A percentile compares a stretch with the other conserved stretches of the same genome.
These are phyloP conservation scores for Hypericum perforatum DNA, from an alignment of 345 rosid genomes.

Conservation along the genomic window DNA sequence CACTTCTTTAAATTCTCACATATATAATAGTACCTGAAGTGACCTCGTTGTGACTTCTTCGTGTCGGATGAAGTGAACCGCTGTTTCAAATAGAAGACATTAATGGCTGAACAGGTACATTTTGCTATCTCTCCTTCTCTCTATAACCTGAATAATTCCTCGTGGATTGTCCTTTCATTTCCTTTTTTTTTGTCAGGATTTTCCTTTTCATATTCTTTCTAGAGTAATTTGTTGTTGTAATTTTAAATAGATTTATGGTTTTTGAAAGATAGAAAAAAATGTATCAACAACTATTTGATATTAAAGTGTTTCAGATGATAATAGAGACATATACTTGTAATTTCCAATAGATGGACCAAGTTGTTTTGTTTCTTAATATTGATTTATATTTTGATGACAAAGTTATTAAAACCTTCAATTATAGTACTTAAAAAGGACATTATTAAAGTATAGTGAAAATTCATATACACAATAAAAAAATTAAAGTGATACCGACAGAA, in stretches of 20 bases:
- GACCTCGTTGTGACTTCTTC: slow-evolving; percentile 10
- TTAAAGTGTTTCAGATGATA: too few relatives aligned
- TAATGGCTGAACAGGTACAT: slow-evolving; percentile 28
- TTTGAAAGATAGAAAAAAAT: too few relatives aligned
- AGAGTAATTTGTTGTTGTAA: slow-evolving; percentile 12
- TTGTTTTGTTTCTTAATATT: too few relatives aligned
- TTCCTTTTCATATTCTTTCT: slow-evolving; percentile 4
- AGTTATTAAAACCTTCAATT: too few relatives aligned
- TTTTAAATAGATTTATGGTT: slow-evolving; percentile 4
- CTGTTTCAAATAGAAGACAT: slow-evolving; percentile 3
- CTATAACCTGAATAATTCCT: slow-evolving; percentile 1
- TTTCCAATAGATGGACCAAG: too few relatives aligned
- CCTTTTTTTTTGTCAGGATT: neutral
- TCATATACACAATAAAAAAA: too few relatives aligned
- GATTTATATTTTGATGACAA: too few relatives aligned
- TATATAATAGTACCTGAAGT: slow-evolving; percentile 6
- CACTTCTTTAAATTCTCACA: slow-evolving; percentile 3
- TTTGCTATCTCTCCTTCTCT: slow-evolving; percentile 17
- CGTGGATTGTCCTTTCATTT: slow-evolving; percentile 12
- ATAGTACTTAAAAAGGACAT: too few relatives aligned
- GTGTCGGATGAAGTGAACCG: slow-evolving; percentile 14
- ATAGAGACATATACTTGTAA: too few relatives aligned
- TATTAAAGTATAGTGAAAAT: too few relatives aligned
- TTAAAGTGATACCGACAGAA: too few relatives aligned
- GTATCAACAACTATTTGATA: too few relatives aligned